Conservation (phyloP, 805 yeast species). For the Myxozyma geophila region DNA sequence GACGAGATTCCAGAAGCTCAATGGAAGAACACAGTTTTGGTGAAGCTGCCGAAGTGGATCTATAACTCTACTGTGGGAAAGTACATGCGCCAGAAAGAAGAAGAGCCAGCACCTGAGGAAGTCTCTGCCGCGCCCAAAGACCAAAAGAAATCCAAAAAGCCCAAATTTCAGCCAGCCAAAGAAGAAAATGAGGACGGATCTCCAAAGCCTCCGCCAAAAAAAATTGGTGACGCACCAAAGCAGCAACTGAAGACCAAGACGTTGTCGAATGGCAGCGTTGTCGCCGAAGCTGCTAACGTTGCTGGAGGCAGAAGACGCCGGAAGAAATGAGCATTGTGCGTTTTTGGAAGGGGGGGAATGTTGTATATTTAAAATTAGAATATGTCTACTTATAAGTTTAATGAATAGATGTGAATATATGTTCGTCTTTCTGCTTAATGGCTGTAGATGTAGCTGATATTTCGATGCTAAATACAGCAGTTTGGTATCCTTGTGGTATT, state of each 20-base stretch:
- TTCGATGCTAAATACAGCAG: no score
- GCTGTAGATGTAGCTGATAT: no score
- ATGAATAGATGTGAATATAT: no score
- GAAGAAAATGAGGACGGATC: constrained; percentile 5
- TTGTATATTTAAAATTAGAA: no score
- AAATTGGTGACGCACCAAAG: constrained; percentile 17
- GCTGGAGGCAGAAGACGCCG: constrained; percentile 36
- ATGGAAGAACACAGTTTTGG: constrained; percentile 44
- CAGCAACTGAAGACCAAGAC: constrained; percentile 8
- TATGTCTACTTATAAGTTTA: no score
- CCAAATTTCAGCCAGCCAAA: background rate
- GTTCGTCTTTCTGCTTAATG: no score
- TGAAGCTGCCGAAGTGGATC: constrained; percentile 38
- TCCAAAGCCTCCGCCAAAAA: constrained; percentile 3
- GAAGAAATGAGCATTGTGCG: constrained; percentile 2
- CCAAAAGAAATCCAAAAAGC: constrained; percentile 8
- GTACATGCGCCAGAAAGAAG: constrained; percentile 9
- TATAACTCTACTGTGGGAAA: constrained; percentile 34
- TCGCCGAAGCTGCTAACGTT: constrained; percentile 28
- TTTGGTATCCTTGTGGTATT: no score
- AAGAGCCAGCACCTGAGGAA: background rate
- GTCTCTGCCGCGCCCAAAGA: constrained; percentile 5
- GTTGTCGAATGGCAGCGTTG: constrained; percentile 25
- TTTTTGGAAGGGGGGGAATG: no score
- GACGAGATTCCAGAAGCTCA: constrained; percentile 44